Evolutionary conservation across 202 grass and related monocot species (phyloP), one percentile per base, ranked within the genome.

Genomic region (Tripidium arundinaceum): DNA sequence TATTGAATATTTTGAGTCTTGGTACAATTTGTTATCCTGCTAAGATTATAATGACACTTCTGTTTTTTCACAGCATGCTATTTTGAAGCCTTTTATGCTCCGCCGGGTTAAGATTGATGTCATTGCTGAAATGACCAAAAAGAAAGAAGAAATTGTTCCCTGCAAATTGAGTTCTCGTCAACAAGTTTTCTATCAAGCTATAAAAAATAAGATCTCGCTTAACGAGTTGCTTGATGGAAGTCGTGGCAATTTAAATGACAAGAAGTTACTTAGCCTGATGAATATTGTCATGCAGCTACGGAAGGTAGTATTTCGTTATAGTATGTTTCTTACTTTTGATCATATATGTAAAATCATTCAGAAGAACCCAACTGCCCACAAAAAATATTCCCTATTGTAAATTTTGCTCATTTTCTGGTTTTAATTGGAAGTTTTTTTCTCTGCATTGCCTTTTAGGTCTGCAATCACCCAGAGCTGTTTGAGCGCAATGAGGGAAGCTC

Each of bases 191-290:
- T 99, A 99, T 87, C 90, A 95, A 83, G 97, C 97, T 57, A 96
- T 99, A 88, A 99, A 99, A 74, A 96, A 96, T 64, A 99, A 99
- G 67, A 99, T 99, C 42, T 99, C 97, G 75, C 89, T 99, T 88
- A 83, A 86, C 22, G 97, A 99, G 85, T 83, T 99, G 77, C 79
- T 93, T 80, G 92, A 93, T 79, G 90, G 92, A 72, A 90, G 80
- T 75, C 97, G 93, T 34, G 97, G 93, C 65, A 86, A 88, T 93
- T 73, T 93, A 74, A 99, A 96, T 83, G 97, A 99, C 37, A 99
- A 96, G 75, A 99, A 96, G 75, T 68, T 99, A 86, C 77, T 93
- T 68, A 99, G 94, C 82, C 83, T 99, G 80, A 99, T 99, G 97
- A 99, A 99, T 93, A 99, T 99, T 68, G 97, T 99, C 50, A 96